Evolutionary conservation across 108 stramenopile species (phyloP).

Genomic region (Cylindrotheca fusiformis): DNA sequence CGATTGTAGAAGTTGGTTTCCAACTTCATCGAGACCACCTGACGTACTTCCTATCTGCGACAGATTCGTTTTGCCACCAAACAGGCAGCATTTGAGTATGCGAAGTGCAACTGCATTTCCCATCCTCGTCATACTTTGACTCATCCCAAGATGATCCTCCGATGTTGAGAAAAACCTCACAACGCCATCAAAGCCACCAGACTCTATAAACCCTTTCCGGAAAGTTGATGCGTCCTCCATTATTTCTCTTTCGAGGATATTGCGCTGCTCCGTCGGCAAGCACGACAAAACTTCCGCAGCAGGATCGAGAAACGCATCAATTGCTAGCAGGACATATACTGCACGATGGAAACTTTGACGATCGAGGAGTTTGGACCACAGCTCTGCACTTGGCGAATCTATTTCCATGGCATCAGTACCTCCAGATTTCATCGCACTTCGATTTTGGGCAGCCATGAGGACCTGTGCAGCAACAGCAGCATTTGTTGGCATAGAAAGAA

Average conservation of each 20-base stretch:
- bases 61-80: conserved; percentile 27
- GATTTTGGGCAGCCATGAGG: conserved; percentile 29
- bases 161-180: conserved; percentile 68
- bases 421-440: conserved; percentile 5
- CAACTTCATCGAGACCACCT: conserved; percentile 45
- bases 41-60: not conserved
- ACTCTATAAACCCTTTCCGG: conserved; percentile 72
- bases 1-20: conserved; percentile 47
- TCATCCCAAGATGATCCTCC: conserved; percentile 42
- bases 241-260: conserved; percentile 36
- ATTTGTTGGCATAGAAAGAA: conserved; percentile 93
- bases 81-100: conserved; percentile 80
- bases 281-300: conserved; percentile 71
- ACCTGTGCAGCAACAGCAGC: conserved; percentile 56
- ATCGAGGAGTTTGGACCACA: conserved; percentile 76
- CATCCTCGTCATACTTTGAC: conserved; percentile 65
- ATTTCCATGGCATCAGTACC: conserved; percentile 60
- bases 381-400: conserved; percentile 41
- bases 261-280: conserved; percentile 33
- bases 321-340: conserved; percentile 90
- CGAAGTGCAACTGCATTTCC: conserved; percentile 84
- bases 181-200: conserved; percentile 91
- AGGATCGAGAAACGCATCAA: conserved; percentile 90
- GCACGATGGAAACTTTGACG: conserved; percentile 69
- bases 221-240: conserved; percentile 45